Conservation (phyloP, 2,329 filamentous ascomycete species). For the Fusarium penzigii region DNA sequence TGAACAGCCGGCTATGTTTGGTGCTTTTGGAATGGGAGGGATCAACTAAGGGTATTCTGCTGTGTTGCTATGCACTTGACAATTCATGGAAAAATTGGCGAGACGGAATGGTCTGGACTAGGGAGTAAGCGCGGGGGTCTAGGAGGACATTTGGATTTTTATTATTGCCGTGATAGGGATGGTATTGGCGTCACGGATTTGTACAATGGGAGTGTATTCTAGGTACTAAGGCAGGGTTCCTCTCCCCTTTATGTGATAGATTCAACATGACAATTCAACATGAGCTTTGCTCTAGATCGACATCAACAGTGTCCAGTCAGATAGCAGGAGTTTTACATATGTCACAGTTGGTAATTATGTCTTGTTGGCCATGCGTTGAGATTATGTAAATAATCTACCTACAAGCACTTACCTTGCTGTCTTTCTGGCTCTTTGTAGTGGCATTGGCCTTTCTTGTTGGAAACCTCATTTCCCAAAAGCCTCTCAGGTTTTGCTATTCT, state of each 20-base stretch:
- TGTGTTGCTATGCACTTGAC: constrained; percentile 1
- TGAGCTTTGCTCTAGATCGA: not conserved
- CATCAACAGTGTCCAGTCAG: too few species aligned
- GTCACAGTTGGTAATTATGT: not conserved
- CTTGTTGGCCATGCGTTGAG: not conserved
- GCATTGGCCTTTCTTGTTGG: too few species aligned
- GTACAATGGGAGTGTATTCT: not conserved
- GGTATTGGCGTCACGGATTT: not conserved
- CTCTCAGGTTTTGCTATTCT: too few species aligned
- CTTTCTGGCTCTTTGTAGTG: not conserved
- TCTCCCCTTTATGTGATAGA: not conserved
- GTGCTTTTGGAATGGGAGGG: constrained; percentile 30
- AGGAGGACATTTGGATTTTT: not conserved
- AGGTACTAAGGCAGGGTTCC: not conserved
- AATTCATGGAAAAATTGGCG: constrained; percentile 4
- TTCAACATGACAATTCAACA: not conserved
- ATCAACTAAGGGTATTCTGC: constrained; percentile 17
- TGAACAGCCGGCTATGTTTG: constrained; percentile 34
- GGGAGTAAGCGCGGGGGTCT: not conserved
- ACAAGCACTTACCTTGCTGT: not conserved
- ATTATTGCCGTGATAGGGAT: not conserved
- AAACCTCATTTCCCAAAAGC: too few species aligned
- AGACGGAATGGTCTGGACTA: not conserved
- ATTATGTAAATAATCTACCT: not conserved
- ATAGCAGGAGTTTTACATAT: too few species aligned